These are phyloP conservation scores for Periconia sp. DNA, from an alignment of 2,329 filamentous ascomycete species.

Conservation along the genomic window DNA sequence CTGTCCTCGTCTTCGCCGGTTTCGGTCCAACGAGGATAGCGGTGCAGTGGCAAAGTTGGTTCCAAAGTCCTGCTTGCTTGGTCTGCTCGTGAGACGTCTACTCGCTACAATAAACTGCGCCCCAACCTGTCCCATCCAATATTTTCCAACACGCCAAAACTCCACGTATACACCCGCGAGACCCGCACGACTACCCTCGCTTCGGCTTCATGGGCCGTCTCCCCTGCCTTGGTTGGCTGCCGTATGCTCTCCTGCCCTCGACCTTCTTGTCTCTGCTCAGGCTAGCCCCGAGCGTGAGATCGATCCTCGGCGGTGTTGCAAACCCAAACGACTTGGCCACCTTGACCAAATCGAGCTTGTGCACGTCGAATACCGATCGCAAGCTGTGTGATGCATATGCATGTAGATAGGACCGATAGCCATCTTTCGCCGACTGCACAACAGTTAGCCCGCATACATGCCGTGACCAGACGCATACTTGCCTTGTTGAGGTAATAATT, in stretches of 20 bases:
- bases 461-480: slow-evolving; percentile 21
- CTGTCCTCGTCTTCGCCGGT: slow-evolving; percentile 7
- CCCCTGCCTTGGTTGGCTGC: slow-evolving; percentile 75
- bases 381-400: slow-evolving; percentile 89
- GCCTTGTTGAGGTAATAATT: slow-evolving; percentile 98
- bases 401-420: slow-evolving; percentile 89
- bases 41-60: background rate
- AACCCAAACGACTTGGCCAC: slow-evolving; percentile 88
- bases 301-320: slow-evolving; percentile 74
- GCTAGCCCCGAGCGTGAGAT: slow-evolving; percentile 78
- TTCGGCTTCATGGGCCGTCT: slow-evolving; percentile 60
- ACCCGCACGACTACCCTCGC: too few relatives aligned
- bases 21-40: slow-evolving; percentile 2
- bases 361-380: slow-evolving; percentile 82
- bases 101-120: too few relatives aligned
- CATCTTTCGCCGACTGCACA: slow-evolving; percentile 66
- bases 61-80: background rate
- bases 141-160: background rate
- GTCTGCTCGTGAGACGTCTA: background rate
- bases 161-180: too few relatives aligned
- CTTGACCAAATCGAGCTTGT: slow-evolving; percentile 82
- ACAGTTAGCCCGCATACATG: slow-evolving; percentile 12
- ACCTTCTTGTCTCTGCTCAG: slow-evolving; percentile 73
- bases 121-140: too few relatives aligned
- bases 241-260: slow-evolving; percentile 72